phyloP scores from a whole-genome alignment of 2,329 filamentous ascomycete species.

The Apiospora malaysiana region DNA sequence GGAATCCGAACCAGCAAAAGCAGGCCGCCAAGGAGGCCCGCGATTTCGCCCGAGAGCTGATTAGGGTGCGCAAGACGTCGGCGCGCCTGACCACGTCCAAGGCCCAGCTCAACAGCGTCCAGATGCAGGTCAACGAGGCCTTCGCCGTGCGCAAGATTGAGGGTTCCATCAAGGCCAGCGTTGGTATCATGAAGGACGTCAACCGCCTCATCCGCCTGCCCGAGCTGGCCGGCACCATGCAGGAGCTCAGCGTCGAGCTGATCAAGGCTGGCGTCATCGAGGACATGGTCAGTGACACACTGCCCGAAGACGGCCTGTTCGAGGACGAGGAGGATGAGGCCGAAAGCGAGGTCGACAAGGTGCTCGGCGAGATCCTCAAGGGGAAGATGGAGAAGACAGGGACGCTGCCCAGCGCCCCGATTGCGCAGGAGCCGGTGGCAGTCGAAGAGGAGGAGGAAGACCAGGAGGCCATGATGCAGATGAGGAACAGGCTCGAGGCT shows the following conservation, averaged over 20 bases:
- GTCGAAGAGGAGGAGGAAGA: constrained; percentile 81
- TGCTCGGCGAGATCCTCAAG: constrained; percentile 88
- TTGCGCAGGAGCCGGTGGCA: constrained; percentile 57
- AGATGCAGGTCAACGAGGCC: constrained; percentile 97
- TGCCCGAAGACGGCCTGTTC: constrained; percentile 75
- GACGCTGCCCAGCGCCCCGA: constrained; percentile 61
- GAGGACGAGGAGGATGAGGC: constrained; percentile 78
- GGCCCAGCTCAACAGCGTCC: constrained; percentile 88
- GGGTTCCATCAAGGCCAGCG: constrained; percentile 83
- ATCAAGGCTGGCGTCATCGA: constrained; percentile 97
- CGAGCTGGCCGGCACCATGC: constrained; percentile 88
- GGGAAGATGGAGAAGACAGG: constrained; percentile 74
- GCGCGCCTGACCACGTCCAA: constrained; percentile 82
- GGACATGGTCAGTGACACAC: constrained; percentile 89
- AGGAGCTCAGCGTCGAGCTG: constrained; percentile 82
- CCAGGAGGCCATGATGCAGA: constrained; percentile 90
- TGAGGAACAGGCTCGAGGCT: constrained; percentile 89
- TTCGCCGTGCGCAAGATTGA: constrained; percentile 97
- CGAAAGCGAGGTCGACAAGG: constrained; percentile 86
- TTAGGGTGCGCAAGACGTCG: constrained; percentile 79
- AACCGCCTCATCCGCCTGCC: constrained; percentile 85
- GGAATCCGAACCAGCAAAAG: constrained; percentile 77
- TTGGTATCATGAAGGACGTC: constrained; percentile 96
- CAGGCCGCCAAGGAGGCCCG: constrained; percentile 85
- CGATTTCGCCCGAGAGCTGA: constrained; percentile 85